Base-by-base conservation (phyloP, 805 yeast genomes). In the Candida ipomoeae region DNA sequence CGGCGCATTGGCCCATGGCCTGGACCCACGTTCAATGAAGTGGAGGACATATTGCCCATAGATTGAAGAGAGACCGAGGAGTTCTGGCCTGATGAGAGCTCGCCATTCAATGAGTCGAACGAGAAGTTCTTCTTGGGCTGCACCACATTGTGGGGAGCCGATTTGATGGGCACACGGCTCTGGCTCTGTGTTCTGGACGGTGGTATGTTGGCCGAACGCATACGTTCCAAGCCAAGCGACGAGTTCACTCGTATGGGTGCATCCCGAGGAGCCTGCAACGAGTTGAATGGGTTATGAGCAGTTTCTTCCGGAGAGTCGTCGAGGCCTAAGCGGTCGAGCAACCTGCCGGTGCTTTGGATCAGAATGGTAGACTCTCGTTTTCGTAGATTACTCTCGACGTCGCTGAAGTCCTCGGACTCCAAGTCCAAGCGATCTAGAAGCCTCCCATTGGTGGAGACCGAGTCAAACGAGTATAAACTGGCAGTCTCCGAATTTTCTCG, bases 381-480 rank as follows among this genome's bases (percentile, higher is more conserved):
- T 46, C 60, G 55, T n/a, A 49, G 49, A 29, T 20, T 45, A 1
- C 48, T 53, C 3, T 53, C 55, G 20, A 45, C 52, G 32, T 52
- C 55, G 31, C 21, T 43, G 42, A 50, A 55, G 17, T 56, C 61
- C 10, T 58, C 61, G 7, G 55, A 44, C 17, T 56, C 60, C 43
- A 58, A 50, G 33, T 53, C 60, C 15, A 58, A 48, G 6, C 61
- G 52, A 53, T 74, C 78, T 11, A 74, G 59, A 31, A 74, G 62
- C 40, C 78, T 54, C 5, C 76, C 77, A 54, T 62, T 71, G 31
- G 78, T 73, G 40, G 73, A 66, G 7, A 73, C 75, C 5, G 76
- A 71, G 39, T 73, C 78, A 48, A 72, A 74, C 11, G 76, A 70
- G 54, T 71, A 72, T n/a, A 74, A 56, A 50, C 76, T 71, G 29